phyloP scores from a whole-genome alignment of 345 rosid species.

The Kernera saxatilis region DNA sequence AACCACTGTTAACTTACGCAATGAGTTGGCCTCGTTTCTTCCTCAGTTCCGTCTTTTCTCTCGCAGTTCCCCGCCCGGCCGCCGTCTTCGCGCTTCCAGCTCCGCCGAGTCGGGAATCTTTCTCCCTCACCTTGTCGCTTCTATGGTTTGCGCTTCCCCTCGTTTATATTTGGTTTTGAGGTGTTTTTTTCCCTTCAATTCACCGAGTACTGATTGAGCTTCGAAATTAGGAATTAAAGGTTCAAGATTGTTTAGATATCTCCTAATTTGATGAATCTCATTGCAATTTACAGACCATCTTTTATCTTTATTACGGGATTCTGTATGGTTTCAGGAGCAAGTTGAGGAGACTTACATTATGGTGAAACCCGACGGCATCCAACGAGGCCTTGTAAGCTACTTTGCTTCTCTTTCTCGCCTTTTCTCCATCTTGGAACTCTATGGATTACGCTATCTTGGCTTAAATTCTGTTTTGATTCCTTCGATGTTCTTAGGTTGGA shows the following conservation, averaged over 20 bases:
- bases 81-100: constrained; percentile 31
- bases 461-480: not conserved
- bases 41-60: constrained; percentile 52
- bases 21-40: constrained; percentile 41
- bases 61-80: constrained; percentile 32
- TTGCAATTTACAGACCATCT: not conserved
- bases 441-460: not conserved
- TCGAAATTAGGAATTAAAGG: no score
- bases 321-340: constrained; percentile 26
- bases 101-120: constrained; percentile 52
- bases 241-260: no score
- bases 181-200: no score
- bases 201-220: not conserved
- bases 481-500: constrained; percentile 46
- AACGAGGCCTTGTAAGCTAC: constrained; percentile 79
- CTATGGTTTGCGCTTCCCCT: constrained; percentile 43
- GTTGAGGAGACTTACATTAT: constrained; percentile 86
- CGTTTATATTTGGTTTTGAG: no score
- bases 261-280: not conserved
- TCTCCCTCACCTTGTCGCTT: constrained; percentile 82
- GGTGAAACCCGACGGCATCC: constrained; percentile 94
- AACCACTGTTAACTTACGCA: constrained; percentile 27
- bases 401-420: no score
- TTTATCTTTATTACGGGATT: not conserved
- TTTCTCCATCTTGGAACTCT: no score